Evolutionary conservation across 257 asterid species (phyloP), one percentile per base, ranked within the genome.

Genomic region (Nicotiana paniculata): DNA sequence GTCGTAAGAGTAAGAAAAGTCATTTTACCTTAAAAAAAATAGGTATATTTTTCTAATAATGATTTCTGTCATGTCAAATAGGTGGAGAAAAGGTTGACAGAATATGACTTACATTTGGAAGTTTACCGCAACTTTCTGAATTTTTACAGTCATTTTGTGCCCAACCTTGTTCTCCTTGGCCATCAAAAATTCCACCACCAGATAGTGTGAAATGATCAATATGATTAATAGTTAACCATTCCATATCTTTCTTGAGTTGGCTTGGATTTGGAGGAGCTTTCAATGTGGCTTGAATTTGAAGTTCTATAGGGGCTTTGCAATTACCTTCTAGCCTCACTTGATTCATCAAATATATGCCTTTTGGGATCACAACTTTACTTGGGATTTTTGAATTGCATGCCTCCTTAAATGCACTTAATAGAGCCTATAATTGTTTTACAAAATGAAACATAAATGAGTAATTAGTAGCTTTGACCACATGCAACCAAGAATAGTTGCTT

Each of bases 111-210:
- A 84, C 89, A 37, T 81, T 59, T 8, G 95, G 91, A 1, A 85
- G 86, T 48, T 64, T 84, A 43, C 65, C 58, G 84, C 93, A 91
- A 0, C 85, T 51, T 0, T 2, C 1, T 28, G 83, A 80, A 4
- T n/a, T 65, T 74, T 81, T 12, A 83, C 97, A 90, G 62, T 89
- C 93, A 32, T 92, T 90, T 67, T 8, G 5, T 28, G 17, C 79
- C 95, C 93, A 92, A 0, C 90, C 89, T 17, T 26, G 4, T 8
- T 77, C 26, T 8, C 94, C 93, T 66, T 64, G 83, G 51, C 95
- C 95, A 48, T 90, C 91, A 15, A 90, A 77, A 6, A 83, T 69
- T 4, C 95, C 94, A 2, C 82, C 85, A 26, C 93, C 96, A 1
- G 86, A 83, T 51, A 92, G 63, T 32, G 91, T 88, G 53, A 92